phyloP scores from a whole-genome alignment of 2,329 filamentous ascomycete genomes.

The Hypoxylon sp. region DNA sequence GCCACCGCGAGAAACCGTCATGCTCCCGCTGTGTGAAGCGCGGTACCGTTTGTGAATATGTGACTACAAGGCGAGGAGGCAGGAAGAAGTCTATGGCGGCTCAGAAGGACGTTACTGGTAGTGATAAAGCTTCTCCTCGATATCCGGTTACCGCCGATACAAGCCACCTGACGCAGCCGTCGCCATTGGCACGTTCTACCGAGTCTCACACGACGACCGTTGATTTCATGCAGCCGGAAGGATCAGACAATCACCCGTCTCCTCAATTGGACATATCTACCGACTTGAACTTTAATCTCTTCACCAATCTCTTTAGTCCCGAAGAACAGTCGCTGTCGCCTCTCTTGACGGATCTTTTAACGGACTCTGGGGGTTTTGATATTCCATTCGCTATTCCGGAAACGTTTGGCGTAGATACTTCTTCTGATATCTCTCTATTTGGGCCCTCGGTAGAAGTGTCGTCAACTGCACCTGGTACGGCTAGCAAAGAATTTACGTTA shows the following conservation, averaged over 20 bases:
- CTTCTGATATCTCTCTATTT: neutral
- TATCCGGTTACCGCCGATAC: neutral
- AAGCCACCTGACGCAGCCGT: neutral
- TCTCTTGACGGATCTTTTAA: neutral
- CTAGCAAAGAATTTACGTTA: neutral
- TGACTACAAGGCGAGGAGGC: neutral
- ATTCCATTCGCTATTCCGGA: neutral
- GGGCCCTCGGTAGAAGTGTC: neutral
- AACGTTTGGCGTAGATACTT: neutral
- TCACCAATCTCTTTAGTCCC: neutral
- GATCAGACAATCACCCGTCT: neutral
- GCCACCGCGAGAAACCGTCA: neutral
- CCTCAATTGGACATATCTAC: neutral
- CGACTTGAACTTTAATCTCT: neutral
- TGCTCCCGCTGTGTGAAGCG: neutral
- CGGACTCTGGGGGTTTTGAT: neutral
- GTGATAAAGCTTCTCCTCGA: conserved; percentile 1
- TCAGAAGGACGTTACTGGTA: neutral
- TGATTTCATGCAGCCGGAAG: neutral
- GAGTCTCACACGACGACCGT: neutral
- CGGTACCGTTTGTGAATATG: neutral
- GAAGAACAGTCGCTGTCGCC: neutral
- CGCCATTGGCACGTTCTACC: neutral
- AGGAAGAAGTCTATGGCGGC: neutral
- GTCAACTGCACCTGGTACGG: neutral